Evolutionary conservation across 164 flowering plant species (phyloP), one percentile per base, ranked within the genome.

Genomic region (Umbilicus rupestris): DNA sequence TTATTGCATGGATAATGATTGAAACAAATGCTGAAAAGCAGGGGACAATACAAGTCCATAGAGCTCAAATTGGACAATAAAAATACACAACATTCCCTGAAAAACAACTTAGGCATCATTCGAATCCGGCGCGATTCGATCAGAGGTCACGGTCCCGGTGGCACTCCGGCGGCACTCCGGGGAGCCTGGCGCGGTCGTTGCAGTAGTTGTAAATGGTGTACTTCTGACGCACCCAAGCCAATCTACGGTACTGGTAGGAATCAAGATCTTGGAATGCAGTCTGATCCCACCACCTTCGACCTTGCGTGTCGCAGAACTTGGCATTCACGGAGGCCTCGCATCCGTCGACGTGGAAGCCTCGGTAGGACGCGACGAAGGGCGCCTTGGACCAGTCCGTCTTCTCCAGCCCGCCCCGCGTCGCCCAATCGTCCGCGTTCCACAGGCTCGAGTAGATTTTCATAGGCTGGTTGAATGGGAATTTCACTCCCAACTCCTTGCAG

Each of bases 191-290:
- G 14, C 60, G 60, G 15, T 55, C 60, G 15, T 17, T 55, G 60
- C 60, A 55, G 60, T 55, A 55, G 8, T 55, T 55, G 60, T 55
- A 55, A 55, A 55, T 55, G 33, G 60, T 55, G 35, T 55, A 55
- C 60, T 55, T 55, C 15, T 55, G 60, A 28, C 60, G 60, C 33
- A 28, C 60, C 31, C 19, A 12, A 28, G 60, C 60, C 31, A 55
- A 15, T 55, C 19, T 55, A 28, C 60, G 60, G 14, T 55, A 55
- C 60, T 55, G 60, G 31, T 55, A 55, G 31, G 60, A 55, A 55
- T 55, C 60, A 9, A 55, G 60, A 33, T 55, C 60, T 28, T 28
- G 60, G 60, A 55, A 55, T 28, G 60, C 60, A 3, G 31, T 55
- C 33, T 55, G 60, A 55, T 28, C 60, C 60, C 60, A 55, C 60